Conservation (phyloP, 1,139 yeast species). For the Ogataea hybrid region DNA sequence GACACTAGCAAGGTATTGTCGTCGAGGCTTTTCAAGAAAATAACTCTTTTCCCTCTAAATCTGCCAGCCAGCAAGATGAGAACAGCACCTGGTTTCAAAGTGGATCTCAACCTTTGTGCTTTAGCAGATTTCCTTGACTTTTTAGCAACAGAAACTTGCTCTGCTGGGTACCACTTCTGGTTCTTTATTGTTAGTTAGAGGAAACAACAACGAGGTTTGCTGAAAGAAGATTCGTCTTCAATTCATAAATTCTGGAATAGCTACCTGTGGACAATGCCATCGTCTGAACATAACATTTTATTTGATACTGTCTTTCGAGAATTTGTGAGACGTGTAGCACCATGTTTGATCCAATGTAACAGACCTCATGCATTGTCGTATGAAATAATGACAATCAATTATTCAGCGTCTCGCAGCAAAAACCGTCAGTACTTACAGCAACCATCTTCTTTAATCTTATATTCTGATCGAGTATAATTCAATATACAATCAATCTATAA, state of each 20-base stretch:
- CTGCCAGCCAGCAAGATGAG: slow-evolving; percentile 98
- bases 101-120: slow-evolving; percentile 95
- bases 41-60: slow-evolving; percentile 99
- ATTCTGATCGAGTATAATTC: slow-evolving; percentile 7
- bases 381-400: no score
- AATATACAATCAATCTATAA: slow-evolving; percentile 8
- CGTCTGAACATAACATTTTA: no score
- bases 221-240: no score
- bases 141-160: slow-evolving; percentile 86
- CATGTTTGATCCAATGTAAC: no score
- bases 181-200: slow-evolving; percentile 44
- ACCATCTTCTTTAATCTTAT: slow-evolving; percentile 7
- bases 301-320: no score
- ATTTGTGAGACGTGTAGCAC: no score
- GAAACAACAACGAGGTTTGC: no score
- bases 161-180: slow-evolving; percentile 96
- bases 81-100: slow-evolving; percentile 98
- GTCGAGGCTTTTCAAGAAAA: slow-evolving; percentile 95
- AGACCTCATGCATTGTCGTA: no score
- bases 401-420: background rate
- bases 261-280: no score
- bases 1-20: slow-evolving; percentile 98
- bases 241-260: no score
- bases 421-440: slow-evolving; percentile 6
- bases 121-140: slow-evolving; percentile 87